Conservation (phyloP, 768 basidiomycete genomes). For the Suillus sp. region DNA sequence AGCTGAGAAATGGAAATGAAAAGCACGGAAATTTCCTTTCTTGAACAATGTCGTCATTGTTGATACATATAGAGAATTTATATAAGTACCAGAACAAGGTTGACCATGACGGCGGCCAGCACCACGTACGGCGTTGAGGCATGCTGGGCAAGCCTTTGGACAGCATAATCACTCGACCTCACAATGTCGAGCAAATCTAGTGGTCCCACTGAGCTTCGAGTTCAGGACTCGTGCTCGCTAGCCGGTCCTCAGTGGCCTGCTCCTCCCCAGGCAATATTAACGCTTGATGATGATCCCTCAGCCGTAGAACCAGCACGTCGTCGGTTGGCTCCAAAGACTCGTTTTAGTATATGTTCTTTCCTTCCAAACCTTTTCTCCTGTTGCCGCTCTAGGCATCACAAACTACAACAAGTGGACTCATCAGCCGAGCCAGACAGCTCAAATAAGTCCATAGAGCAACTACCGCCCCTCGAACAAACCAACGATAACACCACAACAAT, state of each 20-base stretch:
- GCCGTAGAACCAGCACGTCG: slow-evolving; percentile 49
- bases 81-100: background rate
- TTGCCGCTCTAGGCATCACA: slow-evolving; percentile 15
- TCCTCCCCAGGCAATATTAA: slow-evolving; percentile 43
- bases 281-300: slow-evolving; percentile 45
- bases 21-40: background rate
- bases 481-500: slow-evolving; percentile 30
- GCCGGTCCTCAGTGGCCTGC: slow-evolving; percentile 15
- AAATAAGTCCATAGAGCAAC: slow-evolving; percentile 8
- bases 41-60: background rate
- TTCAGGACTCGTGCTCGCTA: background rate
- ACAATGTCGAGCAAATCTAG: slow-evolving; percentile 11
- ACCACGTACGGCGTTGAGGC: background rate
- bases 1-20: background rate
- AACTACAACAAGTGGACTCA: slow-evolving; percentile 7
- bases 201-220: background rate
- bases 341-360: slow-evolving; percentile 35
- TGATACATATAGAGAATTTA: background rate
- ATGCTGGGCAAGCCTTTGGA: background rate
- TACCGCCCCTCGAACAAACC: slow-evolving; percentile 6
- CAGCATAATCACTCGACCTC: background rate
- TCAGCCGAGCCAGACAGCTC: background rate
- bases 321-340: slow-evolving; percentile 42
- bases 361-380: slow-evolving; percentile 31
- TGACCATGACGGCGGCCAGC: background rate